phyloP scores from a whole-genome alignment of 179 eudicot species.

The Camellia oleifera region DNA sequence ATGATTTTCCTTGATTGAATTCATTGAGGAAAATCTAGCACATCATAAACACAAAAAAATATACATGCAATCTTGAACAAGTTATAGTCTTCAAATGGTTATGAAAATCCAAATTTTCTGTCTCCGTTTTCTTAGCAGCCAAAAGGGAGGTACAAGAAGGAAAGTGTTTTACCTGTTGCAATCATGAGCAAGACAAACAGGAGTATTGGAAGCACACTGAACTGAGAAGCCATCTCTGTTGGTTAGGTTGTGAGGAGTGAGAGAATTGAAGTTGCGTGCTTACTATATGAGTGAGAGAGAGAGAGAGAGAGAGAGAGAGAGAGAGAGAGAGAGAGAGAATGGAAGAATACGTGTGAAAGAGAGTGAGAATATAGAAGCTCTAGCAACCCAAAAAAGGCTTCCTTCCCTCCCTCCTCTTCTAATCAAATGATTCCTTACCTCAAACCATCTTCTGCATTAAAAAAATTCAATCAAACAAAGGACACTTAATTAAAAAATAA shows the following conservation, averaged over 20 bases:
- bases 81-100: neutral
- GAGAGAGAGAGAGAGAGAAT: neutral
- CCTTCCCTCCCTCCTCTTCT: conserved; percentile 12
- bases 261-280: neutral
- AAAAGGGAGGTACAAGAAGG: neutral
- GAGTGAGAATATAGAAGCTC: conserved; percentile 19
- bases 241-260: neutral
- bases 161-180: conserved; percentile 13
- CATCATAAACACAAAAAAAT: neutral
- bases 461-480: no score
- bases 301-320: neutral
- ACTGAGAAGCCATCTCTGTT: conserved; percentile 5
- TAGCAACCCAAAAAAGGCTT: conserved; percentile 10
- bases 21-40: neutral
- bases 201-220: neutral
- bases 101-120: neutral
- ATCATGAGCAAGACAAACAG: conserved; percentile 5
- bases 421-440: conserved; percentile 28
- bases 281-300: no score
- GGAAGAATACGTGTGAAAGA: conserved; percentile 28
- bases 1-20: no score
- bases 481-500: no score
- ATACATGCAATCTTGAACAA: neutral
- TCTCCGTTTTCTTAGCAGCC: neutral
- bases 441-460: neutral